These are phyloP conservation scores for Curvularia hawaiiensis DNA, from an alignment of 2,329 filamentous ascomycete genomes.

Conservation along the genomic window DNA sequence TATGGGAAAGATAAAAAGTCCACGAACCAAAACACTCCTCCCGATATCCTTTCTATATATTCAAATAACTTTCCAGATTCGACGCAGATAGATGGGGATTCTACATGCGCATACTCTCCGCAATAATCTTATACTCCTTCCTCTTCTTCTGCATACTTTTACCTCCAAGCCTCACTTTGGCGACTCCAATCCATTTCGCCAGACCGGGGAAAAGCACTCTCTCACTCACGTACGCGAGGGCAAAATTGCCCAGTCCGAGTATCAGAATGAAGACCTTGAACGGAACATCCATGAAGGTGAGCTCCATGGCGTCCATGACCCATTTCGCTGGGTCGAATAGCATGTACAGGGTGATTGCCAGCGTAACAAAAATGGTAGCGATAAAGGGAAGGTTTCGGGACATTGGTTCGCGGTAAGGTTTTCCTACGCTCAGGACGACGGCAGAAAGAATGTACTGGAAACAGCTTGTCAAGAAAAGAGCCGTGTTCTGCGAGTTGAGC, in stretches of 20 bases:
- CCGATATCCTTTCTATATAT: no score
- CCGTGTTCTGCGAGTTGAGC: constrained; percentile 91
- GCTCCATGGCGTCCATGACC: constrained; percentile 78
- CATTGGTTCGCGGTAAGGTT: constrained; percentile 84
- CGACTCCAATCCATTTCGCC: constrained; percentile 68
- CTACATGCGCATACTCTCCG: constrained; percentile 37
- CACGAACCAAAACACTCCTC: no score
- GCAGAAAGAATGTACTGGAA: constrained; percentile 95
- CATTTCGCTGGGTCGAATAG: constrained; percentile 73
- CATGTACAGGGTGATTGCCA: constrained; percentile 78
- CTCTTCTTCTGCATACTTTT: constrained; percentile 71
- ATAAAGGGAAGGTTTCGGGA: constrained; percentile 85
- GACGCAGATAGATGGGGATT: no score
- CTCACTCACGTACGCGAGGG: constrained; percentile 73
- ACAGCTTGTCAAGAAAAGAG: constrained; percentile 86
- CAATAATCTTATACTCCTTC: constrained; percentile 85
- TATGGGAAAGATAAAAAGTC: no score
- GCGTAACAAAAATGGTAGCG: constrained; percentile 70
- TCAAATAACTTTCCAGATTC: no score
- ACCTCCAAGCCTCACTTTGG: constrained; percentile 61
- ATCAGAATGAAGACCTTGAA: constrained; percentile 76
- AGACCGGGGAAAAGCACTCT: constrained; percentile 70
- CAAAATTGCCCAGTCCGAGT: constrained; percentile 72
- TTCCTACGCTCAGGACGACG: constrained; percentile 87
- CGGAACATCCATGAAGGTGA: constrained; percentile 74